These are phyloP conservation scores for Gossypium lobatum DNA, from an alignment of 441 rosid species.

Conservation along the genomic window DNA sequence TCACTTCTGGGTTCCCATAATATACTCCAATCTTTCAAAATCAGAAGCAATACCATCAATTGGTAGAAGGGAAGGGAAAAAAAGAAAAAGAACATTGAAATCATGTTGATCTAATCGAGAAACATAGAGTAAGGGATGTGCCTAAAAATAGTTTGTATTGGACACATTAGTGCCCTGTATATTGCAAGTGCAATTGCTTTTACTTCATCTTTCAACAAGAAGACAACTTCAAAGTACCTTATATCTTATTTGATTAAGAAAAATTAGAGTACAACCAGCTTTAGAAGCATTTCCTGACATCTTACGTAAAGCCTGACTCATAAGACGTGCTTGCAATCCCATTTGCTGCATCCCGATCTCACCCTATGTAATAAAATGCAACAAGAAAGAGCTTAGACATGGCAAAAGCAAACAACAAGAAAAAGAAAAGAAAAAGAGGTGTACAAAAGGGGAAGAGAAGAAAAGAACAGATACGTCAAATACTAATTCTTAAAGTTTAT, in stretches of 20 bases:
- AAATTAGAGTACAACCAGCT: constrained; percentile 93
- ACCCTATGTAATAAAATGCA: constrained; percentile 43
- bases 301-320: constrained; percentile 98
- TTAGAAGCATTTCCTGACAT: constrained; percentile 99
- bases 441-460: neutral
- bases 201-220: constrained; percentile 1
- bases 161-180: neutral
- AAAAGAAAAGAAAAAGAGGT: neutral
- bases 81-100: neutral
- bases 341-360: constrained; percentile 99
- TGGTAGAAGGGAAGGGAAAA: constrained; percentile 8
- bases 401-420: neutral
- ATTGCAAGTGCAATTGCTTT: neutral
- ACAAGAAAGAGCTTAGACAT: constrained; percentile 2
- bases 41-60: constrained; percentile 22
- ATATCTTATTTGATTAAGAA: constrained; percentile 88
- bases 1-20: constrained; percentile 97
- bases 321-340: constrained; percentile 95
- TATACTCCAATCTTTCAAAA: constrained; percentile 76
- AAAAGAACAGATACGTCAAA: neutral
- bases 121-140: constrained; percentile 1
- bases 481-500: neutral
- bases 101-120: neutral
- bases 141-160: neutral
- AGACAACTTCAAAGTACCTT: constrained; percentile 41